These are phyloP conservation scores for Trichosporon inkin DNA, from an alignment of 1,284 basidiomycete species.

Conservation along the genomic window DNA sequence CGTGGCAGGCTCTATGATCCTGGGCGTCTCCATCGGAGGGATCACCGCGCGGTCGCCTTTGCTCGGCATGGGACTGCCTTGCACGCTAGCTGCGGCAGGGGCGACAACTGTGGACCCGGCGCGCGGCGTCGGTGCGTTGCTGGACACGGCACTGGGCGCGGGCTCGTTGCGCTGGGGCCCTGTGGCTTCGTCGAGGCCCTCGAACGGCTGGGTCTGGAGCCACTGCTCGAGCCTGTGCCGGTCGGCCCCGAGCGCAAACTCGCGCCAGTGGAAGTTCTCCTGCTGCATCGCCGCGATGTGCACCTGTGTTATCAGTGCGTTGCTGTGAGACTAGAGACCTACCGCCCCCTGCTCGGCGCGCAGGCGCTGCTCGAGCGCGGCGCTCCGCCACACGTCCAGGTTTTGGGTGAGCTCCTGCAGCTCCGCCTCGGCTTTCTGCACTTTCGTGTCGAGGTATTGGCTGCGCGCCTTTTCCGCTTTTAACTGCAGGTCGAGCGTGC, in stretches of 20 bases:
- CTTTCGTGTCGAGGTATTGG: constrained; percentile 20
- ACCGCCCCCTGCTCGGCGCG: constrained; percentile 20
- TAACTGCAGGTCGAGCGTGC: constrained; percentile 22
- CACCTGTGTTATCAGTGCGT: constrained; percentile 8
- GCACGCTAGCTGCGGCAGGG: too few relatives aligned
- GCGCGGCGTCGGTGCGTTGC: not conserved
- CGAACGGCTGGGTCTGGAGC: constrained; percentile 19
- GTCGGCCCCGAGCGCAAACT: constrained; percentile 26
- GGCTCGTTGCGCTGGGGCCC: not conserved
- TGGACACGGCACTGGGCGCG: not conserved
- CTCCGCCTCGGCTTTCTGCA: constrained; percentile 15
- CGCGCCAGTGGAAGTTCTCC: constrained; percentile 27
- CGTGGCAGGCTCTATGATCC: not conserved
- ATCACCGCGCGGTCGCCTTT: too few relatives aligned
- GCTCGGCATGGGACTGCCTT: too few relatives aligned
- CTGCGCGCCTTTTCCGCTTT: constrained; percentile 21
- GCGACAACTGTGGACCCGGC: not conserved
- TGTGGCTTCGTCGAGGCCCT: constrained; percentile 11
- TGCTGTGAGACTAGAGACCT: too few relatives aligned
- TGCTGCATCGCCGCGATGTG: constrained; percentile 22
- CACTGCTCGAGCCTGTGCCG: constrained; percentile 20
- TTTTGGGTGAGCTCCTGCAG: constrained; percentile 15
- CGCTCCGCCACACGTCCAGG: constrained; percentile 21
- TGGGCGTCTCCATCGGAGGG: not conserved
- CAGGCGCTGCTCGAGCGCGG: constrained; percentile 21